A percentile compares a stretch with the other conserved stretches of the same genome.
Conservation (phyloP, 352 stramenopile genomes). For the Pythium scleroteichum region DNA sequence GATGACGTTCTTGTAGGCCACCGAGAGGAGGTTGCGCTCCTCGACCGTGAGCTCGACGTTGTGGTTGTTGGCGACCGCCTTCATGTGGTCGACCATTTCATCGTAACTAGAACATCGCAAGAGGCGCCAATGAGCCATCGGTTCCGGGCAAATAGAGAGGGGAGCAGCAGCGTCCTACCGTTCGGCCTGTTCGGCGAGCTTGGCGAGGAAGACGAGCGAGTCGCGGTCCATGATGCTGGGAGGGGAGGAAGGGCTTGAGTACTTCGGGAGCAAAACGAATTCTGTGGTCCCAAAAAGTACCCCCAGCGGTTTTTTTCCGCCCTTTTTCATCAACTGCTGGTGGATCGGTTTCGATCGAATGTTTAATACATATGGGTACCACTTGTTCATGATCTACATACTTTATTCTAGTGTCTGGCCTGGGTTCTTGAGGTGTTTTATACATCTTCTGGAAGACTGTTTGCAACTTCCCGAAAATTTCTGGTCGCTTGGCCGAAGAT, state of each 20-base stretch:
- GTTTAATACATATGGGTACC: constrained; percentile 25
- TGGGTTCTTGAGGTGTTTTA: constrained; percentile 2
- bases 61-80: constrained; percentile 96
- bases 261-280: constrained; percentile 59
- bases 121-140: not conserved
- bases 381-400: no score
- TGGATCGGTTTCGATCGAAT: constrained; percentile 15
- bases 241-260: constrained; percentile 19
- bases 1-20: constrained; percentile 98
- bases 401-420: no score
- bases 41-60: constrained; percentile 98
- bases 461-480: constrained; percentile 8
- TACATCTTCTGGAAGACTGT: not conserved
- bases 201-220: constrained; percentile 81
- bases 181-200: constrained; percentile 80
- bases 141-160: not conserved
- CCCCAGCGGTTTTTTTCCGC: constrained; percentile 31
- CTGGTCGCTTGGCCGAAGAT: constrained; percentile 21
- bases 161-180: constrained; percentile 38
- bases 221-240: constrained; percentile 69
- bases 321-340: constrained; percentile 31
- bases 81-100: constrained; percentile 97
- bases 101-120: constrained; percentile 58
- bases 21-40: constrained; percentile 97
- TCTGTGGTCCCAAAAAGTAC: constrained; percentile 50